These are phyloP conservation scores for Mariannaea elegans DNA, from an alignment of 2,329 filamentous ascomycete species.

Conservation along the genomic window DNA sequence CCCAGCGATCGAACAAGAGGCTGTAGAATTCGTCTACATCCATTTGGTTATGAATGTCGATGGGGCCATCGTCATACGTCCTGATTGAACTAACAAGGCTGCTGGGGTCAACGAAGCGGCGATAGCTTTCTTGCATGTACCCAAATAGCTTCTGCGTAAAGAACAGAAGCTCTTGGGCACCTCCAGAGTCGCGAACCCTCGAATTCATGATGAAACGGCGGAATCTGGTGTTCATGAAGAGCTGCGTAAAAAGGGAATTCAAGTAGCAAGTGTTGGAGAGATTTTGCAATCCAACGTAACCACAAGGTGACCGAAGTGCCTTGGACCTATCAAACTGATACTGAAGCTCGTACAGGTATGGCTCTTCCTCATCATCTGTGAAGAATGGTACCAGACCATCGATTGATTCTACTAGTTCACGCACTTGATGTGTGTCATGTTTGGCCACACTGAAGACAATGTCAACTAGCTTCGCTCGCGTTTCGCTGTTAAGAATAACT, in stretches of 20 bases:
- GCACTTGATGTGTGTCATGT: conserved; percentile 58
- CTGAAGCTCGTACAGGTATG: conserved; percentile 69
- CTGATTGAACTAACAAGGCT: conserved; percentile 79
- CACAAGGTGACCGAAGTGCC: conserved; percentile 77
- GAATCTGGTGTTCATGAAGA: conserved; percentile 95
- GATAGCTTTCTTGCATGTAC: conserved; percentile 83
- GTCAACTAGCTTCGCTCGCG: conserved; percentile 67
- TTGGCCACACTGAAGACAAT: conserved; percentile 67
- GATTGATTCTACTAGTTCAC: conserved; percentile 56
- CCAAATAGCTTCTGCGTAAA: conserved; percentile 86
- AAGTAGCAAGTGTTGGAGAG: conserved; percentile 97
- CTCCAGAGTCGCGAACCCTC: conserved; percentile 62
- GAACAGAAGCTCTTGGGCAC: conserved; percentile 73
- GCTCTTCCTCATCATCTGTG: conserved; percentile 49
- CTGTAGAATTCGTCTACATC: conserved; percentile 99
- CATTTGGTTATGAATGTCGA: conserved; percentile 93
- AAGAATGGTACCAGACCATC: conserved; percentile 50
- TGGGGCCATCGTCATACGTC: conserved; percentile 82
- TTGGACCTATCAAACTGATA: conserved; percentile 71
- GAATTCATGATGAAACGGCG: conserved; percentile 81
- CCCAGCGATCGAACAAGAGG: conserved; percentile 89
- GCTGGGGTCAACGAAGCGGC: conserved; percentile 76
- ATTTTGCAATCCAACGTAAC: conserved; percentile 90
- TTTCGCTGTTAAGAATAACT: conserved; percentile 61
- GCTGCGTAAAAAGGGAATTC: conserved; percentile 91